Conservation (phyloP, 2,329 filamentous ascomycete species). For the Chaetomiaceae sp. region DNA sequence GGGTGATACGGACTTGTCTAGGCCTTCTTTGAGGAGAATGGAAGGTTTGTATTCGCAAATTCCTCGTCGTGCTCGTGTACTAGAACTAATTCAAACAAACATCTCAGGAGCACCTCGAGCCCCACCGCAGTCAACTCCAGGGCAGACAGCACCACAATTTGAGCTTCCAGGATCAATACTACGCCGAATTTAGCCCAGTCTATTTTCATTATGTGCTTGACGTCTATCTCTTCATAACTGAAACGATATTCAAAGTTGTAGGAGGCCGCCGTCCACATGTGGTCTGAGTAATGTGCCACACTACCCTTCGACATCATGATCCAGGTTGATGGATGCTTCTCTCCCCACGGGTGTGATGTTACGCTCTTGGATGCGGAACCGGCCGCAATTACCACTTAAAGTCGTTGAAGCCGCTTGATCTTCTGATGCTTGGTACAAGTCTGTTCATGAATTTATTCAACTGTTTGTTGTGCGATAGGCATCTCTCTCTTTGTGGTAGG, state of each 20-base stretch:
- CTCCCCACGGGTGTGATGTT: no score
- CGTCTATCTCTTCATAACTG: neutral
- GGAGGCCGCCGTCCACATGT: neutral
- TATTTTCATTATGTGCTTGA: neutral
- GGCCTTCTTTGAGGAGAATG: neutral
- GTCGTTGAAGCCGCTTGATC: neutral
- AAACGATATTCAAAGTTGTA: neutral
- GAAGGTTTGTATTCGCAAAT: constrained; percentile 1
- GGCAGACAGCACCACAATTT: constrained; percentile 3
- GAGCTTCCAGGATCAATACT: constrained; percentile 6
- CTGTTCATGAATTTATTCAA: no score
- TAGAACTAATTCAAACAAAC: neutral
- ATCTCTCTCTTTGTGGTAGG: neutral
- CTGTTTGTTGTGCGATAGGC: no score
- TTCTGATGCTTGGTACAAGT: no score
- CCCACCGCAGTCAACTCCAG: neutral
- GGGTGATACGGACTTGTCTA: neutral
- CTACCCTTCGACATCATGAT: neutral
- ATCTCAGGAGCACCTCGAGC: neutral
- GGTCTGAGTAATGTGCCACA: neutral
- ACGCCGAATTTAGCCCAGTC: neutral
- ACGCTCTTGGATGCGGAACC: no score
- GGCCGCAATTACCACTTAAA: no score
- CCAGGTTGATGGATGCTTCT: neutral
- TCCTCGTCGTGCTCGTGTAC: neutral